Evolutionary conservation across 148 eudicot genomes (phyloP).

Genomic region (Diospyros kaki): DNA sequence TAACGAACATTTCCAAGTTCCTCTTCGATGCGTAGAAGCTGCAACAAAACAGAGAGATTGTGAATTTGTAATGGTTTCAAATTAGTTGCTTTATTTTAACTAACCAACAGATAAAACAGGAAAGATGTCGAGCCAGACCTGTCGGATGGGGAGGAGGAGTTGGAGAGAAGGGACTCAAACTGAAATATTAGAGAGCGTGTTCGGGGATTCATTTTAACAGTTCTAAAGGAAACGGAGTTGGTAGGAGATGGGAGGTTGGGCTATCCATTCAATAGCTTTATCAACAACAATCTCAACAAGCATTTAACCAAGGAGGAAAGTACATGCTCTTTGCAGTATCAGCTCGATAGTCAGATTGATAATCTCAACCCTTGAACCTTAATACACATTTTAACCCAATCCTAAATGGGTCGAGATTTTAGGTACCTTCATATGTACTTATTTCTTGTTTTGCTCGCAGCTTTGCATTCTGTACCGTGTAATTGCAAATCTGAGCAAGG

Average conservation of each 20-base stretch:
- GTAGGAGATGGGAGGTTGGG: background rate
- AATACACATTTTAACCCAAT: background rate
- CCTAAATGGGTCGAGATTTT: background rate
- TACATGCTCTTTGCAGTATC: background rate
- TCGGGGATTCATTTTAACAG: background rate
- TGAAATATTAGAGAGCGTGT: too few relatives aligned
- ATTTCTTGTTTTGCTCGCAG: too few relatives aligned
- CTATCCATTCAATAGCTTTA: background rate
- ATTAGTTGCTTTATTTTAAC: background rate
- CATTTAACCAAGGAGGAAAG: background rate
- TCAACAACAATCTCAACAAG: background rate
- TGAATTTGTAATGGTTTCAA: background rate
- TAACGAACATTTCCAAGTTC: conserved; percentile 92
- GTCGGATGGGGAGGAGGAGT: background rate
- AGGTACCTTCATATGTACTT: background rate
- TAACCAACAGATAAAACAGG: background rate
- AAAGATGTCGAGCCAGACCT: background rate
- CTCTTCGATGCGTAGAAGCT: conserved; percentile 98
- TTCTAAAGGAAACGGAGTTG: background rate
- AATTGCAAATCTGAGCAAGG: background rate
- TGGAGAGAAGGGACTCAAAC: background rate
- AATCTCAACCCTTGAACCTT: background rate
- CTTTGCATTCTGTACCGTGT: too few relatives aligned
- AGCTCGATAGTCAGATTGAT: background rate
- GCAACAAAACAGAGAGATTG: conserved; percentile 20